Base-by-base conservation (phyloP, 495 filamentous ascomycete species). In the Thermothielavioides terrestris region DNA sequence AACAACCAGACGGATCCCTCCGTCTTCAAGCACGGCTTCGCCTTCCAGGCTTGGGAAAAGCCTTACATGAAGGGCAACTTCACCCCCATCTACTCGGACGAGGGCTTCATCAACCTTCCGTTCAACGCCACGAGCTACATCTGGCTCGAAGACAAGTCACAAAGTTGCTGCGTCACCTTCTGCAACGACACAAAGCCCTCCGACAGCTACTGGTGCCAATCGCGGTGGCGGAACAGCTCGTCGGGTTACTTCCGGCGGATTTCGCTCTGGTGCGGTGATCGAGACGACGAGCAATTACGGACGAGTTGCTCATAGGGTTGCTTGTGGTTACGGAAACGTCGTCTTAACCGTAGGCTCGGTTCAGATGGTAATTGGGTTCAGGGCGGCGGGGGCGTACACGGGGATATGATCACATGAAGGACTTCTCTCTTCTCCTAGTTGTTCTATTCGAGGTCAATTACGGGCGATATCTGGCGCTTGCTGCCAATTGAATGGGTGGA, bases 81-180 rank as follows among this genome's bases (percentile, higher is more conserved):
- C 9, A 56, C 61, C 6, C 7, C 27, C 0, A 26, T 64, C 18
- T 43, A 40, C 32, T 30, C 20, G 2, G 39, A 55, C 4, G 59
- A 57, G 23, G 63, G 59, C 21, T 58, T 50, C 38, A 37, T 53
- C 36, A 55, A 64, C 49, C 25, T 66, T 3, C 27, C 22, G 11
- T 36, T 66, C 20, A 28, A 37, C 5, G 46, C 30, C 7, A 17
- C 5, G n/a, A 62, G 59, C 39, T 64, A 61, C 35, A 38, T 58
- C 8, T 64, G 63, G 63, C 18, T 55, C 0, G 52, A 35, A 11
- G 45, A 62, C 20, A 27, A 25, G 3, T 50, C 49, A 15, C 18
- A 32, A n/a, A n/a, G n/a, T 26, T 66, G 61, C 48, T 66, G 63
- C 42, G 2, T 59, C 20, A 62, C 59, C 0, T 62, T 59, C 36